Evolutionary conservation across 1,284 basidiomycete species (phyloP).

Genomic region (Ustilago bromivora): DNA sequence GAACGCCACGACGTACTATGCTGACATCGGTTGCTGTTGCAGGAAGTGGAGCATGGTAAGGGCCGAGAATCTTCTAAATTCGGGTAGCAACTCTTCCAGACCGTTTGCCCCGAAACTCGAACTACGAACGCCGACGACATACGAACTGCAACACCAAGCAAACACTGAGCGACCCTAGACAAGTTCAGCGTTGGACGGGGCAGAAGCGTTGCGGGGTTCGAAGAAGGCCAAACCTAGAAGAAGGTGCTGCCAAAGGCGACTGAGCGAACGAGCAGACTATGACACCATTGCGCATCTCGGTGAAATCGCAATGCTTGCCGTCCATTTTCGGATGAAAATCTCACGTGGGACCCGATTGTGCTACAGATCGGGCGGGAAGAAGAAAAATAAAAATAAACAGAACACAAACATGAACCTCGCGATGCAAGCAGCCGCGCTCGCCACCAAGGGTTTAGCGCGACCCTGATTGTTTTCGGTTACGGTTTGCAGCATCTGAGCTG

Average conservation of each 20-base stretch:
- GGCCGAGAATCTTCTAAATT: slow-evolving; percentile 1
- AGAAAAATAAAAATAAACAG: not conserved
- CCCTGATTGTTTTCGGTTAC: slow-evolving; percentile 1
- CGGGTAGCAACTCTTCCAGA: not conserved
- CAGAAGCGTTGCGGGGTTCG: slow-evolving; percentile 1
- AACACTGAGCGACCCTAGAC: not conserved
- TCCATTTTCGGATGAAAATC: not conserved
- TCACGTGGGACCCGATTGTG: slow-evolving; percentile 13
- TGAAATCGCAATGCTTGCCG: not conserved
- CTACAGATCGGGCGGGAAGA: not conserved
- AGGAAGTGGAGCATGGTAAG: not conserved
- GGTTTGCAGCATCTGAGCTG: not conserved
- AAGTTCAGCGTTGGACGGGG: not conserved
- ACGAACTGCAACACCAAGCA: not conserved
- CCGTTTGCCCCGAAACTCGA: not conserved
- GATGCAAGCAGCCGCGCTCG: not conserved
- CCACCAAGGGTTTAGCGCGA: slow-evolving; percentile 3
- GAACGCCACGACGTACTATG: too few species aligned
- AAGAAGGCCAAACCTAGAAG: not conserved
- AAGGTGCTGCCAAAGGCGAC: not conserved
- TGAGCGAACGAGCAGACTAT: slow-evolving; percentile 2
- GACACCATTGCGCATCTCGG: slow-evolving; percentile 28
- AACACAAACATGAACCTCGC: not conserved
- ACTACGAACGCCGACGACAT: not conserved
- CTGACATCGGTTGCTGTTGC: too few species aligned